Evolutionary conservation across 164 flowering plant genomes (phyloP).

Genomic region (Tetracentron sinense): DNA sequence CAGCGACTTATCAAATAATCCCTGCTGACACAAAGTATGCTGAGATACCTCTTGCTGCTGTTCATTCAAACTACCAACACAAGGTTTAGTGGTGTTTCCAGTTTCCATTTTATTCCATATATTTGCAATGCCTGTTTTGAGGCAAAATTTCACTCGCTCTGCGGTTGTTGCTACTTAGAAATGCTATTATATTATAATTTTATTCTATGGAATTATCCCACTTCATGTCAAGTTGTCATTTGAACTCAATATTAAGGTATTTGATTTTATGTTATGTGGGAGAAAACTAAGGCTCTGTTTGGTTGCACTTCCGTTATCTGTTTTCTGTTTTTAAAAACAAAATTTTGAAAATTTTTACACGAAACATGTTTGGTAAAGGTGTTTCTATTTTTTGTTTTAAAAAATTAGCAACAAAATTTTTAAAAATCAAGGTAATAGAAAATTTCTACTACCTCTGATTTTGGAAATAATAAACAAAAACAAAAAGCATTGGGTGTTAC

Average conservation of each 20-base stretch:
- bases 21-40: slow-evolving; percentile 84
- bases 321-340: no score
- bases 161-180: neutral
- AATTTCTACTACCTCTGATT: no score
- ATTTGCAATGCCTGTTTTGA: neutral
- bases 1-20: slow-evolving; percentile 73
- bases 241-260: neutral
- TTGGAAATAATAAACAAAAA: no score
- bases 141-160: neutral
- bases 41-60: slow-evolving; percentile 85
- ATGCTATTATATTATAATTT: neutral
- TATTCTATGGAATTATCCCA: neutral
- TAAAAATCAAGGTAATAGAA: no score
- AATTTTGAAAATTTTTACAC: no score
- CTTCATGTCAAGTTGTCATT: neutral
- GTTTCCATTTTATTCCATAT: neutral
- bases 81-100: slow-evolving; percentile 42
- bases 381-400: no score
- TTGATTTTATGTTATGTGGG: no score
- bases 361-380: no score
- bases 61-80: slow-evolving; percentile 48
- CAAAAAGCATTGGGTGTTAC: no score
- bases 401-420: no score
- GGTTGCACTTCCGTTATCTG: no score
- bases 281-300: no score